Percentiles rank a stretch among this genome's conserved stretches.
These are phyloP conservation scores for Salix viminalis DNA, from an alignment of 345 rosid genomes.

Conservation along the genomic window DNA sequence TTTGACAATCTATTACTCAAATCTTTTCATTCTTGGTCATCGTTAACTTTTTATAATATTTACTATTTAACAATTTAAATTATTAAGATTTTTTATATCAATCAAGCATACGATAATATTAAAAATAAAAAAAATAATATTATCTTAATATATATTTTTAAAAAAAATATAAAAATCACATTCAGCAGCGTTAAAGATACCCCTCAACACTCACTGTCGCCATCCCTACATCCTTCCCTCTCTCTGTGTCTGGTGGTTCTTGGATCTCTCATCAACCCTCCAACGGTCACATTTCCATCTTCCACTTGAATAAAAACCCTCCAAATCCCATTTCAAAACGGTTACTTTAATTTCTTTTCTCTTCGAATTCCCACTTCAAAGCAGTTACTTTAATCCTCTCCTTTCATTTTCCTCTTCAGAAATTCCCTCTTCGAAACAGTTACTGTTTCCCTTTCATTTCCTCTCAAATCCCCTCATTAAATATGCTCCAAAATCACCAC, in stretches of 20 bases:
- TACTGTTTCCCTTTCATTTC: background rate
- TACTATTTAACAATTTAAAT: too few species aligned
- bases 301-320: background rate
- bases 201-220: background rate
- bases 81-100: too few species aligned
- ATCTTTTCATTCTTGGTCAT: too few species aligned
- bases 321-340: constrained; percentile 2
- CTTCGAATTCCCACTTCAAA: background rate
- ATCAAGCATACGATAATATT: too few species aligned
- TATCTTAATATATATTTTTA: too few species aligned
- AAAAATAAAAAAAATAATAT: too few species aligned
- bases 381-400: background rate
- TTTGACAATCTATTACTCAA: too few species aligned
- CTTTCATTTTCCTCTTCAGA: background rate
- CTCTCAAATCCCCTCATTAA: background rate
- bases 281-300: constrained; percentile 18
- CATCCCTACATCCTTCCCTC: background rate
- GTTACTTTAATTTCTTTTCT: background rate
- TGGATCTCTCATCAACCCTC: background rate
- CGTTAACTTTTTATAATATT: too few species aligned
- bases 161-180: too few species aligned
- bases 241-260: background rate
- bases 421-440: background rate
- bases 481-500: background rate
- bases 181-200: background rate